phyloP scores from a whole-genome alignment of 208 protist species.

The Strigomonas culicis region DNA sequence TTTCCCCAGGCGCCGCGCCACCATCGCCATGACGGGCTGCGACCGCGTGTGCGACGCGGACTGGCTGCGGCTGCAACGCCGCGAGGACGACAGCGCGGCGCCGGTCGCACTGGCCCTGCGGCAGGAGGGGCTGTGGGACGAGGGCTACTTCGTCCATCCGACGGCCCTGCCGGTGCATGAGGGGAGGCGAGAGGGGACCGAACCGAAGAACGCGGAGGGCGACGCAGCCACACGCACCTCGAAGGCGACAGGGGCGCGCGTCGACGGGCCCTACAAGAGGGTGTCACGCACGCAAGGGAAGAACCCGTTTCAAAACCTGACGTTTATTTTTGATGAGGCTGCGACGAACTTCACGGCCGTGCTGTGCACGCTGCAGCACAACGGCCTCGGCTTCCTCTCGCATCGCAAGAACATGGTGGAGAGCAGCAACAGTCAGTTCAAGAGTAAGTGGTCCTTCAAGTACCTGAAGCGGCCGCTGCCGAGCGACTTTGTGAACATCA shows the following conservation, averaged over 20 bases:
- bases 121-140: neutral
- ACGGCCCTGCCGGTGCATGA: neutral
- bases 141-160: neutral
- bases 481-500: slow-evolving; percentile 39
- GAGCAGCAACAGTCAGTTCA: too few relatives aligned
- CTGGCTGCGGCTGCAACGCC: neutral
- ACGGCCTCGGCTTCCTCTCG: slow-evolving; percentile 38
- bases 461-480: slow-evolving; percentile 60
- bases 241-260: slow-evolving; percentile 5
- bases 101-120: neutral
- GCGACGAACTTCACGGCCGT: slow-evolving; percentile 60
- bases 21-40: slow-evolving; percentile 36
- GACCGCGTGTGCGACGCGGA: slow-evolving; percentile 39
- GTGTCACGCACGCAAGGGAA: too few relatives aligned
- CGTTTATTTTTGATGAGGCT: slow-evolving; percentile 34
- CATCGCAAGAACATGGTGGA: slow-evolving; percentile 27
- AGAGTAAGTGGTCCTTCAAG: slow-evolving; percentile 46
- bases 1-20: slow-evolving; percentile 38
- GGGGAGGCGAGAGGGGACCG: slow-evolving; percentile 2
- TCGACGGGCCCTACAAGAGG: neutral
- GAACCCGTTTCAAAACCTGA: slow-evolving; percentile 12
- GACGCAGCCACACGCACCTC: neutral
- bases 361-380: slow-evolving; percentile 36
- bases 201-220: neutral
- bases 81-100: neutral